Conservation (phyloP, 306 rosid genomes). For the Sindora glabra region DNA sequence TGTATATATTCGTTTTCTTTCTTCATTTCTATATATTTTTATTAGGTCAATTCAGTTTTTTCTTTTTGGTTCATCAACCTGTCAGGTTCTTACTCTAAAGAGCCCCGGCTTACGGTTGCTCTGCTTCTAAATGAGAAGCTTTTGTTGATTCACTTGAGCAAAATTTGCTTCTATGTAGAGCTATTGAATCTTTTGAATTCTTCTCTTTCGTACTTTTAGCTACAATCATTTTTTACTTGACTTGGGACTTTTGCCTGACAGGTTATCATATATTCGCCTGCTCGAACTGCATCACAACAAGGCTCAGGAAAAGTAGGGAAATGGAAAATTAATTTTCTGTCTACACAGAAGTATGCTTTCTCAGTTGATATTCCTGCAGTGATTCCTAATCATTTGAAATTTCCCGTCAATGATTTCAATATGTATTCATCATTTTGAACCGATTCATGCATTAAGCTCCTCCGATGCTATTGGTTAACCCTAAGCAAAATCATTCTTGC, state of each 20-base stretch:
- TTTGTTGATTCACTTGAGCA: not conserved
- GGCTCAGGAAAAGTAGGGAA: conserved; percentile 26
- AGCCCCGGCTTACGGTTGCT: too few species aligned
- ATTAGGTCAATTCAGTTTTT: too few species aligned
- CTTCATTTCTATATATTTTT: too few species aligned
- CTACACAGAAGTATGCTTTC: conserved; percentile 26
- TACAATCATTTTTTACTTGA: not conserved
- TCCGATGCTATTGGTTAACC: not conserved
- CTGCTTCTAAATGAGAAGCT: too few species aligned
- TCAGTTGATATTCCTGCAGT: not conserved
- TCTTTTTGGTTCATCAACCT: too few species aligned
- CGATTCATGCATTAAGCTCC: not conserved
- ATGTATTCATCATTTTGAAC: not conserved
- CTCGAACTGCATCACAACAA: conserved; percentile 29
- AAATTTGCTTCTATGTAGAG: not conserved
- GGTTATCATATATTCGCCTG: conserved; percentile 29
- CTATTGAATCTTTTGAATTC: not conserved
- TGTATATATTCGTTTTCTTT: too few species aligned
- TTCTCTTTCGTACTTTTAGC: not conserved
- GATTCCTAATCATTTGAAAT: not conserved
- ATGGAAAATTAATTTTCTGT: conserved; percentile 29
- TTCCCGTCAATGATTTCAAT: not conserved
- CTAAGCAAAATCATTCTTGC: not conserved
- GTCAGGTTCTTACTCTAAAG: too few species aligned
- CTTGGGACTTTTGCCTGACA: not conserved